Conservation (phyloP, 345 rosid species). For the Pugionium dolabratum region DNA sequence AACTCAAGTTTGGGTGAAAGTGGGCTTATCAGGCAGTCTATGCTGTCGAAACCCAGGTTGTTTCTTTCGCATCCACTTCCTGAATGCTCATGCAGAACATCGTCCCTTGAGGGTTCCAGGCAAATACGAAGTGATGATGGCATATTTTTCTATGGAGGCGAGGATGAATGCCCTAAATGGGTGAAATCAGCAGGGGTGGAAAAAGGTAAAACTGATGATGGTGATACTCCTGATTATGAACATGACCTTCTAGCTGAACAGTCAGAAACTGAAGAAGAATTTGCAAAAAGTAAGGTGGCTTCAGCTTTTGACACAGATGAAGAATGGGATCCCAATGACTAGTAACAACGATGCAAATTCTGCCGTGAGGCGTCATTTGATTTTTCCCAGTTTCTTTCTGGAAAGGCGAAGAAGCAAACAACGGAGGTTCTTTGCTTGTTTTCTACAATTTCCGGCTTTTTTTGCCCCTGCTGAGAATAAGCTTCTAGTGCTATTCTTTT, state of each 20-base stretch:
- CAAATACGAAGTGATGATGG: conserved; percentile 47
- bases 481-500: conserved; percentile 51
- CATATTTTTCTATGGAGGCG: conserved; percentile 63
- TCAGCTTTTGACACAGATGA: conserved; percentile 70
- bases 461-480: conserved; percentile 42
- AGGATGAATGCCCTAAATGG: conserved; percentile 93
- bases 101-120: conserved; percentile 43
- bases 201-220: conserved; percentile 47
- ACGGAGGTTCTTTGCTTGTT: conserved; percentile 40
- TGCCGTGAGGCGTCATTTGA: conserved; percentile 32
- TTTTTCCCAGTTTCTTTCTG: conserved; percentile 38
- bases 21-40: conserved; percentile 74
- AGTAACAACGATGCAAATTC: conserved; percentile 32
- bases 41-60: conserved; percentile 58
- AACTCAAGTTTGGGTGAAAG: conserved; percentile 76
- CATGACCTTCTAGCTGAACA: conserved; percentile 48
- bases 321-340: conserved; percentile 97
- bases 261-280: conserved; percentile 56
- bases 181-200: conserved; percentile 55
- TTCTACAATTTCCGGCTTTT: conserved; percentile 32
- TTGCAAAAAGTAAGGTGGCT: conserved; percentile 47
- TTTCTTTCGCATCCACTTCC: conserved; percentile 94
- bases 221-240: conserved; percentile 60
- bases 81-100: conserved; percentile 90
- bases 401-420: conserved; percentile 39